Conservation (phyloP, 139 green algal species). For the Pseudopediastrum boryanum region DNA sequence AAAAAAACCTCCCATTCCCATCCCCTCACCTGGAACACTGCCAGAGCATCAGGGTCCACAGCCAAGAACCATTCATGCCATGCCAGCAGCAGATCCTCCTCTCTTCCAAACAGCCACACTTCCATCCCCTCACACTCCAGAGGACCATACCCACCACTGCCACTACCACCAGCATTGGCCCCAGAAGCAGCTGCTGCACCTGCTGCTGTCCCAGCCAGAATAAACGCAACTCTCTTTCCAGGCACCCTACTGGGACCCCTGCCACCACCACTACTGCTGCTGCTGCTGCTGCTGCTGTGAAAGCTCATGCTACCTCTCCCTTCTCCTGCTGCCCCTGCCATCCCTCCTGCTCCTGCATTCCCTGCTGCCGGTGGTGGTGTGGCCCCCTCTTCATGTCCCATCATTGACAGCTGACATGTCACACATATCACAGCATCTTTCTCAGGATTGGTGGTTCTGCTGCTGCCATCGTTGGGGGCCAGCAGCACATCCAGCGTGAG, state of each 20-base stretch:
- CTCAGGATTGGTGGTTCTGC: slow-evolving; percentile 11
- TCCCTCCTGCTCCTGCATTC: background rate
- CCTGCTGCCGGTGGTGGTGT: slow-evolving; percentile 8
- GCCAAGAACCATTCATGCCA: slow-evolving; percentile 56
- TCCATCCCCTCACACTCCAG: background rate
- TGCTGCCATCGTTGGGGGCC: slow-evolving; percentile 52
- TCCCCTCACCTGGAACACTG: slow-evolving; percentile 65
- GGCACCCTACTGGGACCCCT: background rate
- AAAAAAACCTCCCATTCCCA: too few species aligned
- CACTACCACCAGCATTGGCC: background rate
- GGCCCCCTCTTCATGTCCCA: background rate
- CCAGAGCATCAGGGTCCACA: slow-evolving; percentile 67
- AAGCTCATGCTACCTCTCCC: background rate
- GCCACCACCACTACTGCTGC: background rate
- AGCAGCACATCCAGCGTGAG: slow-evolving; percentile 65
- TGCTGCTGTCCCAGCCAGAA: slow-evolving; percentile 21
- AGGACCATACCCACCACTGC: too few species aligned
- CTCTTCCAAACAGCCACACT: slow-evolving; percentile 7
- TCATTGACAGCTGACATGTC: slow-evolving; percentile 42
- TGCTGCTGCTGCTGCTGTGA: background rate
- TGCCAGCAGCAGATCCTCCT: slow-evolving; percentile 59
- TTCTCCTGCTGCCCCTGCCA: background rate
- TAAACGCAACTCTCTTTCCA: slow-evolving; percentile 27
- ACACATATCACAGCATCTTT: slow-evolving; percentile 72
- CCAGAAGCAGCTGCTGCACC: background rate